Conservation (phyloP, 768 basidiomycete species). For the Kwoniella newhampshirensis region DNA sequence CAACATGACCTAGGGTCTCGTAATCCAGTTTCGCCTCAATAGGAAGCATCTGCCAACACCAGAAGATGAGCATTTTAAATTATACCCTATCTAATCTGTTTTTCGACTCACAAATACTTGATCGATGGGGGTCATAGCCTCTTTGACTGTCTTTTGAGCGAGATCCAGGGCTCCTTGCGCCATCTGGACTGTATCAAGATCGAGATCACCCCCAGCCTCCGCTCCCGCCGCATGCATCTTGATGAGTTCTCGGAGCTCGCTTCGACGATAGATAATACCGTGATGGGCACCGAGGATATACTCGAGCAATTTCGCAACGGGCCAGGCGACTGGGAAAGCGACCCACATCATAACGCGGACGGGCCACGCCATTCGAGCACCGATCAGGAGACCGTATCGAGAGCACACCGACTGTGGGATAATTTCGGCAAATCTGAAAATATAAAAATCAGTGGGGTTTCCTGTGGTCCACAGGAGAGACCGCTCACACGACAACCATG, state of each 20-base stretch:
- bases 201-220: slow-evolving; percentile 78
- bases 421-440: slow-evolving; percentile 76
- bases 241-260: slow-evolving; percentile 84
- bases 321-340: slow-evolving; percentile 73
- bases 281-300: slow-evolving; percentile 76
- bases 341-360: slow-evolving; percentile 68
- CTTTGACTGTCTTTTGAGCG: slow-evolving; percentile 63
- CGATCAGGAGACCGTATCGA: slow-evolving; percentile 82
- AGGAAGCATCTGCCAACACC: slow-evolving; percentile 77
- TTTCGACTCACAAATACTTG: slow-evolving; percentile 37
- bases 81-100: no score
- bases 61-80: not conserved
- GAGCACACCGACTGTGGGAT: slow-evolving; percentile 92
- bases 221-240: slow-evolving; percentile 73
- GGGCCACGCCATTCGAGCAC: slow-evolving; percentile 77
- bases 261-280: slow-evolving; percentile 82
- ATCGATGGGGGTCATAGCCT: slow-evolving; percentile 52
- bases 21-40: slow-evolving; percentile 81
- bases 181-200: slow-evolving; percentile 81
- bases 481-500: slow-evolving; percentile 79
- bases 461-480: no score
- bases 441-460: slow-evolving; percentile 1
- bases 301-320: slow-evolving; percentile 78
- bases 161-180: slow-evolving; percentile 85
- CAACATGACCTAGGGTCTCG: slow-evolving; percentile 71